phyloP scores from a whole-genome alignment of 305 asterid species.

The Plantago coronopus region DNA sequence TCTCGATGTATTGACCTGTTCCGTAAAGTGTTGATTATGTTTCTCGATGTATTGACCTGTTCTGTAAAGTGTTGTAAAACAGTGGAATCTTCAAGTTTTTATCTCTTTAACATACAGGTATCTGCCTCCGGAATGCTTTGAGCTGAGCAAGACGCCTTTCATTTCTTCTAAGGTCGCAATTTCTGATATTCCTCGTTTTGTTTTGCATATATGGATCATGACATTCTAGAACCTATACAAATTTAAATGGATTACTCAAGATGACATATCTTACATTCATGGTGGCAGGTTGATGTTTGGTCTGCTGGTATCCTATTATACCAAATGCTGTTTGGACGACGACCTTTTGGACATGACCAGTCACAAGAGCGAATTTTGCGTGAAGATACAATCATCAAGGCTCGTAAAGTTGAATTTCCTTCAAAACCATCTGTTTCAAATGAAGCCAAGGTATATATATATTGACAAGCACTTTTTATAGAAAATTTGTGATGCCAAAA shows the following conservation, averaged over 20 bases:
- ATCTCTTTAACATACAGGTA: constrained; percentile 55
- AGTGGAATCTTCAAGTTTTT: not conserved
- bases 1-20: too few species aligned
- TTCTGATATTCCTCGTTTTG: not conserved
- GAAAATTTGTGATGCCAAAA: not conserved
- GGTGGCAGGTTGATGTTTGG: constrained; percentile 95
- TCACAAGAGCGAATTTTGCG: constrained; percentile 89
- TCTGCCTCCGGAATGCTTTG: constrained; percentile 99
- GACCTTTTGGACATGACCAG: constrained; percentile 98
- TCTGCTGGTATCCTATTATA: constrained; percentile 83
- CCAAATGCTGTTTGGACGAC: constrained; percentile 93
- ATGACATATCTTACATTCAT: constrained; percentile 17
- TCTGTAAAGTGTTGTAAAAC: too few species aligned
- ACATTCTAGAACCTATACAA: not conserved
- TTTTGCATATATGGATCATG: not conserved
- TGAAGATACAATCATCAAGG: constrained; percentile 92
- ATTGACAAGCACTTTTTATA: not conserved
- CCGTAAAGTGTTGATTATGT: too few species aligned
- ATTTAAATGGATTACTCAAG: not conserved
- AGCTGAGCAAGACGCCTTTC: constrained; percentile 86
- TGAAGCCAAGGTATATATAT: constrained; percentile 71
- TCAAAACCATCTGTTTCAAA: constrained; percentile 77
- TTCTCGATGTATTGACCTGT: too few species aligned
- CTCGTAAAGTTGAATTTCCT: constrained; percentile 92
- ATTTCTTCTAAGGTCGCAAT: constrained; percentile 85